Evolutionary conservation across 768 basidiomycete genomes (phyloP).

Genomic region (Lentinula guzmanii): DNA sequence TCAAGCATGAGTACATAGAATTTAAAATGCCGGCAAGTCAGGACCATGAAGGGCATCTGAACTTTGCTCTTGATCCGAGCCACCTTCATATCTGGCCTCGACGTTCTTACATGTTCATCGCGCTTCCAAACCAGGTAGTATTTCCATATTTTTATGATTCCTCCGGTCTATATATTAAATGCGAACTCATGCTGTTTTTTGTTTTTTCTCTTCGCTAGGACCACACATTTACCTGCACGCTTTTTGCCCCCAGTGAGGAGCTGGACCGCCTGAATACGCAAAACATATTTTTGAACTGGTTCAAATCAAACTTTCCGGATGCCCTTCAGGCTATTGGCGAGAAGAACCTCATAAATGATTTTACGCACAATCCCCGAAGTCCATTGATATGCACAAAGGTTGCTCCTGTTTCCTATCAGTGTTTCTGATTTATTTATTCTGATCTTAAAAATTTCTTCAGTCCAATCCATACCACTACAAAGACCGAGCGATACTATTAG

Average conservation of each 20-base stretch:
- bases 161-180: background rate
- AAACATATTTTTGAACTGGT: constrained; percentile 64
- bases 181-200: background rate
- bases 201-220: constrained; percentile 57
- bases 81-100: constrained; percentile 99
- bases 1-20: constrained; percentile 94
- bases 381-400: constrained; percentile 93
- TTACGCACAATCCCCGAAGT: constrained; percentile 79
- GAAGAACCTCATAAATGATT: constrained; percentile 68
- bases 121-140: constrained; percentile 88
- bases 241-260: constrained; percentile 81
- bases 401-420: constrained; percentile 10
- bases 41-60: constrained; percentile 51
- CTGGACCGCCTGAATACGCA: constrained; percentile 61
- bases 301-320: constrained; percentile 80
- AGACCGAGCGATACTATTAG: constrained; percentile 82
- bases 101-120: constrained; percentile 99
- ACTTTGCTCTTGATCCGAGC: constrained; percentile 85
- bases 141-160: constrained; percentile 1
- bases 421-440: constrained; percentile 10
- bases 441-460: constrained; percentile 30
- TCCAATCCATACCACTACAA: constrained; percentile 85
- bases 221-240: constrained; percentile 93
- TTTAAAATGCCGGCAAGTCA: constrained; percentile 86
- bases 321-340: constrained; percentile 84